phyloP scores from a whole-genome alignment of 2,329 filamentous ascomycete genomes.

The Xylariaceae sp. region DNA sequence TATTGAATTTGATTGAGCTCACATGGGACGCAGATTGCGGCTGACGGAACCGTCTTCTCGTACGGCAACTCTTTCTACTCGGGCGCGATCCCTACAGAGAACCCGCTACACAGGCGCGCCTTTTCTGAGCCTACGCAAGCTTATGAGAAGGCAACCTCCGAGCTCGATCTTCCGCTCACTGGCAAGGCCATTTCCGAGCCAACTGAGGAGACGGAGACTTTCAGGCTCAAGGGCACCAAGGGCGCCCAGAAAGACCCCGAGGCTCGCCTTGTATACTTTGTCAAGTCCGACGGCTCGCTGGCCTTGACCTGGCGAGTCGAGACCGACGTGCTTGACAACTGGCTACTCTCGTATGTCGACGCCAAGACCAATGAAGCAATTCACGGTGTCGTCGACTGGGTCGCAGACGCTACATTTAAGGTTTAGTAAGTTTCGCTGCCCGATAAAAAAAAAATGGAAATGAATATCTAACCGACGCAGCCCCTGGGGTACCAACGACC shows the following conservation, averaged over 20 bases:
- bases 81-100: conserved; percentile 50
- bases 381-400: conserved; percentile 63
- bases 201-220: conserved; percentile 47
- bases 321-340: conserved; percentile 63
- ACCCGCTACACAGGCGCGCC: conserved; percentile 49
- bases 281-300: conserved; percentile 54
- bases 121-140: conserved; percentile 52
- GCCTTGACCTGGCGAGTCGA: conserved; percentile 64
- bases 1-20: conserved; percentile 12
- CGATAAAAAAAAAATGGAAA: neutral
- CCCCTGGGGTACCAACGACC: conserved; percentile 63
- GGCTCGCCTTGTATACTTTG: conserved; percentile 62
- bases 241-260: conserved; percentile 60
- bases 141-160: conserved; percentile 48
- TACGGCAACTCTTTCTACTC: conserved; percentile 58
- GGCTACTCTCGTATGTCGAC: conserved; percentile 66
- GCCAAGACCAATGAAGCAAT: conserved; percentile 54
- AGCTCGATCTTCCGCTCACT: conserved; percentile 50
- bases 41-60: conserved; percentile 63
- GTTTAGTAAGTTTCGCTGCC: conserved; percentile 53
- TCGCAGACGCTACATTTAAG: conserved; percentile 60
- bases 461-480: conserved; percentile 34
- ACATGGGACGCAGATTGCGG: conserved; percentile 49
- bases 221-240: conserved; percentile 54
- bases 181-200: conserved; percentile 50